Base-by-base conservation (phyloP, 2,329 filamentous ascomycete genomes). In the Venturia effusa region DNA sequence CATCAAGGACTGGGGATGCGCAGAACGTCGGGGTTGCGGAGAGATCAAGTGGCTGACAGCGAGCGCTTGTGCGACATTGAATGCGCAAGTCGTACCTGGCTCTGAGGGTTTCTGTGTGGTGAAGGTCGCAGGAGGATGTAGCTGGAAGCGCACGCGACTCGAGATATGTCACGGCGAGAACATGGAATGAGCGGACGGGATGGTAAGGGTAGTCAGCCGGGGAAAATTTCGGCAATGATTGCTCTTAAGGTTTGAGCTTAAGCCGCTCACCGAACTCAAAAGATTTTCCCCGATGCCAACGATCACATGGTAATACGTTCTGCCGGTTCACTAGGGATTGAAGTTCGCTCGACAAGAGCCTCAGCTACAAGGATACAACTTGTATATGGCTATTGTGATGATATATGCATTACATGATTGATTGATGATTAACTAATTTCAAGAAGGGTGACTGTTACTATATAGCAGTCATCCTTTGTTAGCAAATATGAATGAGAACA, bases 1-100 rank as follows among this genome's bases (percentile, higher is more conserved):
- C 74, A 76, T 76, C 71, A 72, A 75, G 68, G 67, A 69, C 65
- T 67, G 68, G 68, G 63, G 37, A 67, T 71, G 68, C 65, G 67
- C 68, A 69, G 65, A 65, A 69, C 69, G 68, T 69, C 70, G 69
- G 67, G 69, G 68, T 67, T 67, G 67, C 70, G 68, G 69, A 67
- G 65, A 57, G 51, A 57, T 57, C 51, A 57, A 57, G 51, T 51
- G 45, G 22, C 45, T 22, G 43, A n/a, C 43, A 19, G 43, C 43
- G 43, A 45, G 43, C 19, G 45, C 45, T 51, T 51, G 45, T 51
- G 45, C 45, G 45, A 51, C 45, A 51, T 51, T 15, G 45, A 51
- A 51, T 15, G 45, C 45, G 22, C 45, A 51, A 51, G 45, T 5
- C 22, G 45, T 51, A 17, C 45, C 45, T 51, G 22, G 15, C 22